Conservation (phyloP, 306 rosid species). For the Oemleria cerasiformis region DNA sequence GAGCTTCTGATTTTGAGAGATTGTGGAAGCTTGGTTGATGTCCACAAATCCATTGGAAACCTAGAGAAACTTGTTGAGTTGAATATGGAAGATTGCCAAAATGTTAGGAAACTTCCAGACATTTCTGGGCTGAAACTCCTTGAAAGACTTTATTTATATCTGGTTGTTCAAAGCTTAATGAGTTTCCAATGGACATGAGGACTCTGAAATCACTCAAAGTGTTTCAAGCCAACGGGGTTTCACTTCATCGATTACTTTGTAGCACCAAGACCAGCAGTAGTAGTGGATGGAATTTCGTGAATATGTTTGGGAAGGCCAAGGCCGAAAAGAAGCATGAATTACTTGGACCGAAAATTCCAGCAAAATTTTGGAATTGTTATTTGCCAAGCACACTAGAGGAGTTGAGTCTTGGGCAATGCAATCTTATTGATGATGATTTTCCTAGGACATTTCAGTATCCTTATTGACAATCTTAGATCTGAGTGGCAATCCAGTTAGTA, state of each 20-base stretch:
- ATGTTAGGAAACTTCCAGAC: background rate
- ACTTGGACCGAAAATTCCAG: background rate
- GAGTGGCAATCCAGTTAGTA: background rate
- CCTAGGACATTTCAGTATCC: background rate
- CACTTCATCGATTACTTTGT: background rate
- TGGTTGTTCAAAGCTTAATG: background rate
- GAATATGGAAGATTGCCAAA: constrained; percentile 10
- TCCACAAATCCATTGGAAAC: constrained; percentile 16
- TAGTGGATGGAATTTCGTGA: no score
- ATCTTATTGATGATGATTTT: background rate
- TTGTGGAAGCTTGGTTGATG: background rate
- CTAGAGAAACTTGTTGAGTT: background rate
- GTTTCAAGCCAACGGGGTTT: background rate
- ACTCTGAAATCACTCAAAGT: background rate
- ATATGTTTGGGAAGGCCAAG: no score
- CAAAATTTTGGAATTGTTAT: background rate
- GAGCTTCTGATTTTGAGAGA: background rate
- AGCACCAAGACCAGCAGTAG: no score
- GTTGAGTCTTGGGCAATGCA: background rate
- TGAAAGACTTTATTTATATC: background rate
- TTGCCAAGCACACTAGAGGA: background rate
- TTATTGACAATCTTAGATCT: background rate
- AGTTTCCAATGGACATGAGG: background rate
- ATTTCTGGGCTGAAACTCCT: background rate
- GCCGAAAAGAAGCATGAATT: background rate